Conservation (phyloP, 108 stramenopile species). For the Pelagomonas calceolata region DNA sequence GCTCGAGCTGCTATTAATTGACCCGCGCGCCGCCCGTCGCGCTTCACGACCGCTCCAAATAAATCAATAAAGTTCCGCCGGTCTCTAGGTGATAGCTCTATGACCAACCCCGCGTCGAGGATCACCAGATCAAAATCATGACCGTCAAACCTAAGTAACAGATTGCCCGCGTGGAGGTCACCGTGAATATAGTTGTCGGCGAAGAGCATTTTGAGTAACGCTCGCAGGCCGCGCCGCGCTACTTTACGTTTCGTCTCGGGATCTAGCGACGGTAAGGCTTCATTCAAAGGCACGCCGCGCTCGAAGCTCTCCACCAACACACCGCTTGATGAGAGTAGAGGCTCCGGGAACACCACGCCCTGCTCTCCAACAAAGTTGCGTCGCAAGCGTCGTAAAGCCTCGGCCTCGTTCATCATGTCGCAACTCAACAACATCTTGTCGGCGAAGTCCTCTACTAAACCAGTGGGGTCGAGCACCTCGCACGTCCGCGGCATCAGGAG, state of each 20-base stretch:
- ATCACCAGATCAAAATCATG: neutral
- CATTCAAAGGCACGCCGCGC: neutral
- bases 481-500: constrained; percentile 4
- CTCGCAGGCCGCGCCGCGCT: neutral
- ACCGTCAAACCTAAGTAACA: constrained; percentile 3
- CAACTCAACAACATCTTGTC: neutral
- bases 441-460: neutral
- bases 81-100: neutral
- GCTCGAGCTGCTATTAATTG: constrained; percentile 4
- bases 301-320: constrained; percentile 13
- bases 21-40: constrained; percentile 8
- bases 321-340: no score
- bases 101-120: constrained; percentile 8
- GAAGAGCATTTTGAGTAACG: constrained; percentile 18
- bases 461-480: neutral
- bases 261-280: neutral
- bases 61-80: constrained; percentile 10
- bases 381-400: neutral
- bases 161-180: constrained; percentile 21
- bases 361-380: neutral
- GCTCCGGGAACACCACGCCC: no score
- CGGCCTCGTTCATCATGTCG: neutral
- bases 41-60: constrained; percentile 7
- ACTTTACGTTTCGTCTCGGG: neutral
- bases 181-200: constrained; percentile 16